Base-by-base conservation (phyloP, 768 basidiomycete genomes). In the Filobasidium floriforme region DNA sequence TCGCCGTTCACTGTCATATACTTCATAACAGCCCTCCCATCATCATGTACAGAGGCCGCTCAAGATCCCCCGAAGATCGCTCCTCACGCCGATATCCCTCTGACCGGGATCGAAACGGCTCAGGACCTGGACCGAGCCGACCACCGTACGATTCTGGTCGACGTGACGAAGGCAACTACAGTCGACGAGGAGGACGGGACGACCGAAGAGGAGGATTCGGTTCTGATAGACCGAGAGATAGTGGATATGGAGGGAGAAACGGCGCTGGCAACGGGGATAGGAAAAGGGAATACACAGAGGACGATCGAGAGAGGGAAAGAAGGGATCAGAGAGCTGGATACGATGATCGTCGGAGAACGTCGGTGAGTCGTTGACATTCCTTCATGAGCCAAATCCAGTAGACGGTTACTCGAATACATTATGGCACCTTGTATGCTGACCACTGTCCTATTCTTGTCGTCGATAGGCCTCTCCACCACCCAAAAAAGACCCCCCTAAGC, bases 401-500 rank as follows among this genome's bases (percentile, higher is more conserved):
- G 59, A 1, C 61, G 61, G 41, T 63, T n/a, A n/a, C n/a, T n/a
- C n/a, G n/a, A n/a, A n/a, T n/a, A n/a, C n/a, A n/a, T n/a, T n/a
- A n/a, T n/a, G n/a, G n/a, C n/a, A n/a, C n/a, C n/a, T n/a, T n/a
- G n/a, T n/a, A n/a, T n/a, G n/a, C n/a, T n/a, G n/a, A n/a, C n/a
- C 26, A 6, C 63, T 29, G 29, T 37, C 41, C 28, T 51, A 19
- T 19, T 52, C 43, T 44, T 19, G 19, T 12, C 40, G 46, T 22
- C 51, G 44, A 28, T 44, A 49, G 55, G 60, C 54, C 49, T 65
- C 62, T 24, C 44, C 60, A 61, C 1, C 80, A 79, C 44, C 84
- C 85, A 5, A 79, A 78, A 44, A 82, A 81, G 12, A 81, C 80
- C 88, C 88, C 73, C 80, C 85, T 6, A 92, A 94, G 80, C 93